Evolutionary conservation across 1,284 basidiomycete species (phyloP).

Genomic region (Xerocomus nothofagi): DNA sequence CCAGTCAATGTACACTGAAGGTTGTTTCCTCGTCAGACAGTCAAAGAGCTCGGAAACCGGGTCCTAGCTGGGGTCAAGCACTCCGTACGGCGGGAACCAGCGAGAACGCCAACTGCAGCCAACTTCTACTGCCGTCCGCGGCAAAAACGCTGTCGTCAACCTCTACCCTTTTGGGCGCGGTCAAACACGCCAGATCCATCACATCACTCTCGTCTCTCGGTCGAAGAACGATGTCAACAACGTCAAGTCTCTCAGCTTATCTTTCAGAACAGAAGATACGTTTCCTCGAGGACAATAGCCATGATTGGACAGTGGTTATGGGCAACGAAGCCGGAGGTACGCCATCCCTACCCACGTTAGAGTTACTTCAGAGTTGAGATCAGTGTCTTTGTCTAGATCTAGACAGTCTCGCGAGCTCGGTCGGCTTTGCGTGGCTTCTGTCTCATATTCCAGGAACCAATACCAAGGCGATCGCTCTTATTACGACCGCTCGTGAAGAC

Average conservation of each 20-base stretch:
- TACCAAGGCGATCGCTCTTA: constrained; percentile 63
- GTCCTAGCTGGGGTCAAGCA: background rate
- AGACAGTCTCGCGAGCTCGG: constrained; percentile 81
- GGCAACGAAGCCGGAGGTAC: constrained; percentile 92
- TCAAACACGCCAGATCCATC: background rate
- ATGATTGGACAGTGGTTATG: constrained; percentile 81
- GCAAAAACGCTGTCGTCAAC: background rate
- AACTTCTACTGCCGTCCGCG: background rate
- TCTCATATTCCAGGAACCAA: constrained; percentile 34
- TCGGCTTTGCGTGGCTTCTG: constrained; percentile 77
- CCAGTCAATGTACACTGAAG: background rate
- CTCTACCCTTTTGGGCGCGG: background rate
- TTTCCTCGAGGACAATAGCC: constrained; percentile 43
- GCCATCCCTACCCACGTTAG: constrained; percentile 19
- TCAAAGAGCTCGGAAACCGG: background rate
- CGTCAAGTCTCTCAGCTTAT: constrained; percentile 38
- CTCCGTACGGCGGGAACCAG: background rate
- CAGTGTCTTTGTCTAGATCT: constrained; percentile 60
- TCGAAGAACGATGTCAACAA: constrained; percentile 24
- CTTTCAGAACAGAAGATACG: constrained; percentile 39
- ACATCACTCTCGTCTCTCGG: background rate
- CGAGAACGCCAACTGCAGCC: background rate
- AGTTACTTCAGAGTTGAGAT: background rate
- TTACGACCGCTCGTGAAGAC: constrained; percentile 70
- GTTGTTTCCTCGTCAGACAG: background rate